Conservation (phyloP, 2,329 filamentous ascomycete genomes). For the Verticillium nonalfalfae region DNA sequence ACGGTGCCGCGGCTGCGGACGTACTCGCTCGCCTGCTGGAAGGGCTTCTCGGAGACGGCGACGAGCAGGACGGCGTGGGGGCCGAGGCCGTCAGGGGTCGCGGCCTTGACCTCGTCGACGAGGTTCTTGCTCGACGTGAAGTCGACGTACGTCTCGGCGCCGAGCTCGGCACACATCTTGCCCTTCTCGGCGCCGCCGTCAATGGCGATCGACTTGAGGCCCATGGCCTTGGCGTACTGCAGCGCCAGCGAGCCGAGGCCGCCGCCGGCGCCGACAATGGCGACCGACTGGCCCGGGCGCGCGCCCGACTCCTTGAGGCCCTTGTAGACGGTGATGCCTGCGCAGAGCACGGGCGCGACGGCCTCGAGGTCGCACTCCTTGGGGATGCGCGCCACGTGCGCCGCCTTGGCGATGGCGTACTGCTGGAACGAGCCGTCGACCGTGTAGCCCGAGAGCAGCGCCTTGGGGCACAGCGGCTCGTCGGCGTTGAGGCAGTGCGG, state of each 20-base stretch:
- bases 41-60: constrained; percentile 83
- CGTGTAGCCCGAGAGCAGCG: constrained; percentile 80
- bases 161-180: constrained; percentile 62
- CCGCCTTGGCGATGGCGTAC: constrained; percentile 82
- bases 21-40: constrained; percentile 90
- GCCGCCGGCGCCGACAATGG: constrained; percentile 81
- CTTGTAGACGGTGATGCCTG: constrained; percentile 85
- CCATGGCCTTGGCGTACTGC: constrained; percentile 91
- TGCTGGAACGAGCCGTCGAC: constrained; percentile 93
- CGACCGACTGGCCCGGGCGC: constrained; percentile 69
- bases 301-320: constrained; percentile 79
- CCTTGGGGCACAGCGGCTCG: constrained; percentile 74
- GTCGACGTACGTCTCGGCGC: constrained; percentile 71
- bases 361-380: constrained; percentile 71
- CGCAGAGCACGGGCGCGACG: constrained; percentile 75
- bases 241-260: constrained; percentile 73
- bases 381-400: constrained; percentile 76
- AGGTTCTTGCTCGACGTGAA: constrained; percentile 71
- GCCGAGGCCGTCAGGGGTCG: constrained; percentile 73
- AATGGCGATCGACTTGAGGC: constrained; percentile 72
- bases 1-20: constrained; percentile 77
- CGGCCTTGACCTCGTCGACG: constrained; percentile 76
- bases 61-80: constrained; percentile 84
- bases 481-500: constrained; percentile 75
- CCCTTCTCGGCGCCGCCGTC: constrained; percentile 79